Base-by-base conservation (phyloP, 495 filamentous ascomycete species). In the Immersiella caudata region DNA sequence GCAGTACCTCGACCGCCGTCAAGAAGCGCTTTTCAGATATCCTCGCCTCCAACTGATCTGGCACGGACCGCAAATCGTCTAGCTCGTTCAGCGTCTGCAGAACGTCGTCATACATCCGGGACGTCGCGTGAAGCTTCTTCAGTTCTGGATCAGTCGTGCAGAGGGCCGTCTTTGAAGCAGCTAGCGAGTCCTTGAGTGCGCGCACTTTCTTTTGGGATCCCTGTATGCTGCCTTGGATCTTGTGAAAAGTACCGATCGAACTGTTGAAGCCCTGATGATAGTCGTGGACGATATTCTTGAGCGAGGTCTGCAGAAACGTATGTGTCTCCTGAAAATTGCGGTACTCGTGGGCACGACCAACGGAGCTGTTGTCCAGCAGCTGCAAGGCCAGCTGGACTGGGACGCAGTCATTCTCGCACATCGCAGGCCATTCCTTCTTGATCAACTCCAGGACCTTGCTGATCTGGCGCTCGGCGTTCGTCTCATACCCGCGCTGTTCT, bases 191-290 rank as follows among this genome's bases (percentile, higher is more conserved):
- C 76, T 92, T 93, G 67, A 99, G 80, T 11, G 82, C 82, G 69
- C 94, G 88, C 24, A 98, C 91, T 64, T 94, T 90, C 65, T 85
- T 84, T 77, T 99, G 96, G 14, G 93, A 96, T 35, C 87, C 81
- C 67, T 93, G 91, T 70, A 99, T 96, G 78, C 92, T 97, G 6
- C 89, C 85, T 75, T 98, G 95, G 65, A 99, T 98, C 79, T 94
- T 97, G 79, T 99, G 96, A 73, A 97, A 99, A 18, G 94, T 97
- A 75, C 95, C 96, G 64, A 99, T 98, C 50, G 93, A 97, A 79
- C 93, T 97, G 76, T 97, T 99, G 84, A 99, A 99, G 33, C 93
- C 95, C 78, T 99, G 95, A 71, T 98, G 94, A 74, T 99, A 94
- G 79, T 98, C 94, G 78, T 99, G 97, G 59, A 99, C 95, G 74